Evolutionary conservation across 108 stramenopile genomes (phyloP), one percentile per base, ranked within the genome.

Genomic region (Skeletonema menzelii): DNA sequence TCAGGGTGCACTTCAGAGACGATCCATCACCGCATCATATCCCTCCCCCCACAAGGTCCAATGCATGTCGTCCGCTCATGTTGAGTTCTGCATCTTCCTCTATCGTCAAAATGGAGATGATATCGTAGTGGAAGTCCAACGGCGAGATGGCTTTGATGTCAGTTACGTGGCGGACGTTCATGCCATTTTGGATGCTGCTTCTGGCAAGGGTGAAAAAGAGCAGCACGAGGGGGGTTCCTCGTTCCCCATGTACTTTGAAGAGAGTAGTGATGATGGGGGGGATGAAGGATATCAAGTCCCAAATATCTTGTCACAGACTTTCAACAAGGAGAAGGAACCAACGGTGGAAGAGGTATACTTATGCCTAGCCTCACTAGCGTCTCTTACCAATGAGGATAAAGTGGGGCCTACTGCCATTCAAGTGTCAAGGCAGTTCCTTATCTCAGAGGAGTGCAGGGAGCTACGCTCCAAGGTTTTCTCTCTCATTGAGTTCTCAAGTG

Each of bases 81-180:
- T 91, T 32, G 84, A 87, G 20, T 91, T 91, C 57, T 80, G 86
- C 55, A 72, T 91, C 49, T 85, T 85, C 6, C 81, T 91, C 49
- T 91, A 89, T 67, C 80, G 83, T 8, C 85, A 85, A 28, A 62
- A 83, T 20, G 72, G 61, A 15, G 75, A 87, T 61, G 86, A 86
- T 4, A 84, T 88, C 59, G 87, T 89, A 32, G 90, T 87, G 32
- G 90, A 91, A 78, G 88, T 91, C 24, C 90, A 91, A 46, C 85
- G 90, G n/a, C 56, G 85, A 22, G 80, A 80, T 55, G 90, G 90
- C 17, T 68, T 65, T 26, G 72, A 82, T 13, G 27, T 83, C 13
- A 67, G 65, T 46, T 91, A 85, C 66, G 63, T 81, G 56, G 19
- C 28, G 8, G 87, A 89, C 38, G 84, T 82, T 0, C 56, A 78